Conservation (phyloP, 352 stramenopile genomes). For the Phytophthora europaea region DNA sequence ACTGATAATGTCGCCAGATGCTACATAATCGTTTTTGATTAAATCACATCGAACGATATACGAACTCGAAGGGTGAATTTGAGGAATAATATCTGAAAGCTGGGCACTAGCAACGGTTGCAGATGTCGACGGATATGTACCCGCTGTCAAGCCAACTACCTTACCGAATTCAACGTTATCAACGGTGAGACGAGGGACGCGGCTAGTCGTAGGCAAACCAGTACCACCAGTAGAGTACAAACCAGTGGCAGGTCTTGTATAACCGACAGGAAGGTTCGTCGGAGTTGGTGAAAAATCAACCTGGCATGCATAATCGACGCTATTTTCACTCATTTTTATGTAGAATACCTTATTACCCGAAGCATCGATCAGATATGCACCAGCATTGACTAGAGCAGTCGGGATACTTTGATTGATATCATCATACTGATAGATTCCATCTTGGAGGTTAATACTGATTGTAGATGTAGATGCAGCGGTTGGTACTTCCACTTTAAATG, state of each 20-base stretch:
- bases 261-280: not conserved
- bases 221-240: slow-evolving; percentile 11
- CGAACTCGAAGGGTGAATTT: slow-evolving; percentile 3
- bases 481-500: slow-evolving; percentile 17
- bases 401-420: slow-evolving; percentile 19
- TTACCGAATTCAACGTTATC: slow-evolving; percentile 25
- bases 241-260: slow-evolving; percentile 7
- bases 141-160: slow-evolving; percentile 4
- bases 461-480: slow-evolving; percentile 13
- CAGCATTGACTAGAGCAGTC: slow-evolving; percentile 13
- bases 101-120: slow-evolving; percentile 1
- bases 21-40: slow-evolving; percentile 29
- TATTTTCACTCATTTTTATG: slow-evolving; percentile 17
- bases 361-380: slow-evolving; percentile 14
- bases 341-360: slow-evolving; percentile 11
- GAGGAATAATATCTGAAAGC: slow-evolving; percentile 2
- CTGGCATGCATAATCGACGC: slow-evolving; percentile 15
- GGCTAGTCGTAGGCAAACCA: slow-evolving; percentile 15
- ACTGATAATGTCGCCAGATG: slow-evolving; percentile 20
- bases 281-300: slow-evolving; percentile 3
- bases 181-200: slow-evolving; percentile 15
- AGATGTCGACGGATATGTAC: slow-evolving; percentile 10
- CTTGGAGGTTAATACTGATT: not conserved
- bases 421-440: slow-evolving; percentile 15
- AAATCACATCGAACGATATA: slow-evolving; percentile 32